These are phyloP conservation scores for Fagopyrum tataricum DNA, from an alignment of 148 eudicot genomes.

Conservation along the genomic window DNA sequence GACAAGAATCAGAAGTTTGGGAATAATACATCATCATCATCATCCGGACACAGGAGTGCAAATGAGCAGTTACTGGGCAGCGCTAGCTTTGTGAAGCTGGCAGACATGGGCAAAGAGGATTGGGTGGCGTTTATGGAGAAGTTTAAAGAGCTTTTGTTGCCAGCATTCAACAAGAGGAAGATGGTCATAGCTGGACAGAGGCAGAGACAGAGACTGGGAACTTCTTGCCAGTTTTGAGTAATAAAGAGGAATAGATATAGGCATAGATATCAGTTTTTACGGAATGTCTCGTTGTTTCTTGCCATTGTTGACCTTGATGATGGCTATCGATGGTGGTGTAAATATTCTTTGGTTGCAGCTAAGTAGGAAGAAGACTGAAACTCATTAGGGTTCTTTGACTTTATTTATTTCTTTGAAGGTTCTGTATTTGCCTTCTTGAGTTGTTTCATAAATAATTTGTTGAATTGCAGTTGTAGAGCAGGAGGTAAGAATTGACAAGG, in stretches of 20 bases:
- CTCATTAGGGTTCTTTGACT: constrained; percentile 15
- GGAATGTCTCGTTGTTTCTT: not conserved
- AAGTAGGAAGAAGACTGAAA: constrained; percentile 22
- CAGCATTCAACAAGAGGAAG: constrained; percentile 65
- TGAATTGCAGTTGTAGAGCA: not conserved
- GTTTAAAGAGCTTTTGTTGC: constrained; percentile 61
- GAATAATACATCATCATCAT: constrained; percentile 22
- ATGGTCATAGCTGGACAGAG: constrained; percentile 52
- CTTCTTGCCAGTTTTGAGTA: constrained; percentile 97
- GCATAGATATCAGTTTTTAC: not conserved
- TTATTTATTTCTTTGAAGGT: constrained; percentile 3
- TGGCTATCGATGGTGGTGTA: constrained; percentile 35
- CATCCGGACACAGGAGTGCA: constrained; percentile 84
- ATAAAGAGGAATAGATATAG: not conserved
- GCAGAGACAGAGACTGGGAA: constrained; percentile 92
- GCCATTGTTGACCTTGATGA: constrained; percentile 15
- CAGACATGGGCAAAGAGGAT: constrained; percentile 81
- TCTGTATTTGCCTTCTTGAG: constrained; percentile 20
- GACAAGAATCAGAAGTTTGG: constrained; percentile 48
- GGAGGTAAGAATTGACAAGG: not conserved
- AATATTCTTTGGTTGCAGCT: constrained; percentile 51
- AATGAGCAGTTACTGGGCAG: constrained; percentile 75
- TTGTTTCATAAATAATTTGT: constrained; percentile 42
- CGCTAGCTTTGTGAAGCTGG: constrained; percentile 68
- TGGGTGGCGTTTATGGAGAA: constrained; percentile 72